Evolutionary conservation across 2,329 filamentous ascomycete species (phyloP).

Genomic region (Chaetomium sp.): DNA sequence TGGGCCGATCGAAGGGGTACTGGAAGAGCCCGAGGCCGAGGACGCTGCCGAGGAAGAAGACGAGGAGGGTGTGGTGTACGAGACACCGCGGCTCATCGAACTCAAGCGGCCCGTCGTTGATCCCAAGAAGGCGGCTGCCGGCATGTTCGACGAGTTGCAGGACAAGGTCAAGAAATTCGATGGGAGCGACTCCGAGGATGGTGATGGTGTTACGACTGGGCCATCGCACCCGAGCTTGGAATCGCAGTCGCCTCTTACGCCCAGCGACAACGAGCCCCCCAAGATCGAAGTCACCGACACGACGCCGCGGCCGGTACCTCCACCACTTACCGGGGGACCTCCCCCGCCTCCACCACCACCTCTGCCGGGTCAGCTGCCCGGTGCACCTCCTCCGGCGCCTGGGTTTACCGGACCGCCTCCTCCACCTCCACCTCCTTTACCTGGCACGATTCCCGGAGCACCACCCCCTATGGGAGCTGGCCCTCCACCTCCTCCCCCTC

Average conservation of each 20-base stretch:
- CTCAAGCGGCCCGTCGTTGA: conserved; percentile 64
- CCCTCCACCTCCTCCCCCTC: conserved; percentile 24
- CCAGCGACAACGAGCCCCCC: conserved; percentile 52
- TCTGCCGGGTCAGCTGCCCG: conserved; percentile 17
- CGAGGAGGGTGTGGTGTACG: conserved; percentile 59
- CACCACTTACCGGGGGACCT: conserved; percentile 28
- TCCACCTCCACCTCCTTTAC: conserved; percentile 38
- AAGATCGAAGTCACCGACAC: conserved; percentile 52
- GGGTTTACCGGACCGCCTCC: conserved; percentile 26
- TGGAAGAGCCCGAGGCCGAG: conserved; percentile 45
- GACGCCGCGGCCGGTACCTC: conserved; percentile 40
- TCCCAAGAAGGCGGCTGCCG: conserved; percentile 61
- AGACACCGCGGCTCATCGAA: conserved; percentile 74
- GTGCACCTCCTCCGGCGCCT: conserved; percentile 35
- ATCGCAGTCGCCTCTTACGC: conserved; percentile 61
- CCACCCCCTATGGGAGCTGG: conserved; percentile 27
- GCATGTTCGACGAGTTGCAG: conserved; percentile 62
- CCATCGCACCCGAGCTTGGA: conserved; percentile 71
- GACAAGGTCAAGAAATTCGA: conserved; percentile 68
- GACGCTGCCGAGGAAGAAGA: conserved; percentile 49
- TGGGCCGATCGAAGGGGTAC: conserved; percentile 33
- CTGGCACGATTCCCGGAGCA: conserved; percentile 36
- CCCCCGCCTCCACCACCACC: conserved; percentile 37
- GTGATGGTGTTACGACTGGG: conserved; percentile 64
- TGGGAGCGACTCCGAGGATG: conserved; percentile 64